phyloP scores from a whole-genome alignment of 2,329 filamentous ascomycete genomes.

The Nothopassalora personata region DNA sequence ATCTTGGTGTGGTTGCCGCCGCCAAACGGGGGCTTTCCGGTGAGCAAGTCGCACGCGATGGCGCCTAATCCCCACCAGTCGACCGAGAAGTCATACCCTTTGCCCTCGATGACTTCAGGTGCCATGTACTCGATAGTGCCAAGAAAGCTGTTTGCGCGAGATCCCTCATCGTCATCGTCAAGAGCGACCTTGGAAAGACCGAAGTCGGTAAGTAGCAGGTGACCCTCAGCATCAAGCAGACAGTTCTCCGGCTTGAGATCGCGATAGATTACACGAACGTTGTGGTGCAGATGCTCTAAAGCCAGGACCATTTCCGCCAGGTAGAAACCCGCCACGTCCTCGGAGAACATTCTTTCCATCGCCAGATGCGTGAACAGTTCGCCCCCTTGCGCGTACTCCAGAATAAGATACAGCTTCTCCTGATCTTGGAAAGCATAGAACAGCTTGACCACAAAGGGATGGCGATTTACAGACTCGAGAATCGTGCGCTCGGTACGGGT shows the following conservation, averaged over 20 bases:
- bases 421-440: conserved; percentile 98
- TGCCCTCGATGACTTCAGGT: conserved; percentile 82
- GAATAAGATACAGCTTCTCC: conserved; percentile 93
- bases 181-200: conserved; percentile 91
- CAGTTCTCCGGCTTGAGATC: conserved; percentile 98
- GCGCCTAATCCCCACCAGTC: conserved; percentile 99
- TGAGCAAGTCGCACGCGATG: conserved; percentile 86
- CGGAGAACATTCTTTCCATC: conserved; percentile 90
- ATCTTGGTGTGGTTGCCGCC: conserved; percentile 91
- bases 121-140: conserved; percentile 99
- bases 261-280: conserved; percentile 89
- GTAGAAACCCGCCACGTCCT: conserved; percentile 88
- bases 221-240: conserved; percentile 82
- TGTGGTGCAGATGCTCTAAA: conserved; percentile 85
- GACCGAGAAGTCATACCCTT: conserved; percentile 86
- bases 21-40: conserved; percentile 83
- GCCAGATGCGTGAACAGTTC: conserved; percentile 94
- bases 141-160: conserved; percentile 76
- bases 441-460: conserved; percentile 96
- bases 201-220: conserved; percentile 92
- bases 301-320: conserved; percentile 98
- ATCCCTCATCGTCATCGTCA: conserved; percentile 52
- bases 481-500: conserved; percentile 96
- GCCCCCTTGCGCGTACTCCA: conserved; percentile 95
- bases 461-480: conserved; percentile 89